These are phyloP conservation scores for Scleromitrula shiraiana DNA, from an alignment of 2,329 filamentous ascomycete species.

Conservation along the genomic window DNA sequence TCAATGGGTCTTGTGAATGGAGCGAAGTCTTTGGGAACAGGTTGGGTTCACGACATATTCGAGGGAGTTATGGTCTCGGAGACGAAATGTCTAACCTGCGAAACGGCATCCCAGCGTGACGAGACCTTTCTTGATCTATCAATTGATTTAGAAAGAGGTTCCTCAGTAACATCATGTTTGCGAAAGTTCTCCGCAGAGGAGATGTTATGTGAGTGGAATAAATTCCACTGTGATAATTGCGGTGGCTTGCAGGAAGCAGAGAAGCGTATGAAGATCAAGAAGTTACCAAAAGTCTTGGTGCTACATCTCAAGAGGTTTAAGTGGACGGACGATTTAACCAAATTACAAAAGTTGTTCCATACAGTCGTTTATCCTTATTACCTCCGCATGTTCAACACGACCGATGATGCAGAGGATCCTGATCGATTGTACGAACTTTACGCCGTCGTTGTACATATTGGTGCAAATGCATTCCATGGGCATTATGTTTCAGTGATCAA, in stretches of 20 bases:
- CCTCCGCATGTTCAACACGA: conserved; percentile 74
- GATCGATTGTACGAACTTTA: conserved; percentile 95
- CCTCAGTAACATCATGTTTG: conserved; percentile 90
- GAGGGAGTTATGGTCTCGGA: conserved; percentile 92
- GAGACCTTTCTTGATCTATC: conserved; percentile 94
- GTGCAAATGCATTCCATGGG: conserved; percentile 91
- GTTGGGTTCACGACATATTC: conserved; percentile 97
- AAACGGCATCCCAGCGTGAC: conserved; percentile 89
- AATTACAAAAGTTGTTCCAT: conserved; percentile 93
- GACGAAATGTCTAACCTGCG: conserved; percentile 92
- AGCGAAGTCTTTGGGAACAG: conserved; percentile 53
- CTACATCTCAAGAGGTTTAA: conserved; percentile 96
- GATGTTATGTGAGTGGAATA: conserved; percentile 97
- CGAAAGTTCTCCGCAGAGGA: conserved; percentile 96
- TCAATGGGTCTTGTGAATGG: conserved; percentile 31
- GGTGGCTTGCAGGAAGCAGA: conserved; percentile 95
- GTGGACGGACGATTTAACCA: conserved; percentile 91
- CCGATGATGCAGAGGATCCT: conserved; percentile 88
- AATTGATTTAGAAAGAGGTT: conserved; percentile 90
- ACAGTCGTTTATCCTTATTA: conserved; percentile 96
- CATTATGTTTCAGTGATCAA: conserved; percentile 98
- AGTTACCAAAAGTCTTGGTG: conserved; percentile 81
- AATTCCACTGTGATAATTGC: conserved; percentile 97
- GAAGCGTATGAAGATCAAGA: conserved; percentile 99
- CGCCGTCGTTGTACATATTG: conserved; percentile 94